These are phyloP conservation scores for Podaxis sp. DNA, from an alignment of 768 basidiomycete genomes.

Conservation along the genomic window DNA sequence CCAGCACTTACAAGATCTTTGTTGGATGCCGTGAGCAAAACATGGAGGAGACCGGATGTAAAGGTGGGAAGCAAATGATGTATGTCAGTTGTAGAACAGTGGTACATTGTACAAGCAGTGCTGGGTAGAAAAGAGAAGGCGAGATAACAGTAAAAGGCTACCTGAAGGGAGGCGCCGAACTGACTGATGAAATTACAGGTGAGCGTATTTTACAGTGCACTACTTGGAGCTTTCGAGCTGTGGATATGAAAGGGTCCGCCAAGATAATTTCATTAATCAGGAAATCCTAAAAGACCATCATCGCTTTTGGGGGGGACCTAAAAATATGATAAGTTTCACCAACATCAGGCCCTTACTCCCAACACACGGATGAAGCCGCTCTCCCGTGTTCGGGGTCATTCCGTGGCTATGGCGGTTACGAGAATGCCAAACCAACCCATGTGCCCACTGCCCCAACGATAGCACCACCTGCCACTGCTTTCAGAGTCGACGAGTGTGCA, in stretches of 20 bases:
- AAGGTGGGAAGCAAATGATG: not conserved
- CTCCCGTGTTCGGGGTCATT: not conserved
- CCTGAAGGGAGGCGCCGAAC: too few relatives aligned
- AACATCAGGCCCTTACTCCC: slow-evolving; percentile 1
- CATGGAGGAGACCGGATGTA: not conserved
- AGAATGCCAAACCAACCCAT: slow-evolving; percentile 57
- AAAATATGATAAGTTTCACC: slow-evolving; percentile 12
- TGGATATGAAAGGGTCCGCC: not conserved
- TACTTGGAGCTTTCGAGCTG: not conserved
- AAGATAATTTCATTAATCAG: not conserved
- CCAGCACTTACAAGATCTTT: not conserved
- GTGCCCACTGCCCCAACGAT: slow-evolving; percentile 61
- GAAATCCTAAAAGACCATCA: not conserved
- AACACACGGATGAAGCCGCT: not conserved
- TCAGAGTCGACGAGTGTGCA: slow-evolving; percentile 24
- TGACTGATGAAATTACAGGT: not conserved
- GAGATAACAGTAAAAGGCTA: not conserved
- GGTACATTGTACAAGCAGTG: not conserved
- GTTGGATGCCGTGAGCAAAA: not conserved
- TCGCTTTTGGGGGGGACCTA: slow-evolving; percentile 1
- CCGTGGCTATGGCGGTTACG: slow-evolving; percentile 25
- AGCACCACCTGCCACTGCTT: slow-evolving; percentile 54
- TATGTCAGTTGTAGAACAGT: not conserved
- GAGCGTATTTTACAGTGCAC: not conserved
- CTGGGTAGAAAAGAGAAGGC: not conserved